A percentile compares a stretch with the other conserved stretches of the same genome.
Evolutionary conservation across 768 basidiomycete genomes (phyloP).

Genomic region (Mycena filopes): DNA sequence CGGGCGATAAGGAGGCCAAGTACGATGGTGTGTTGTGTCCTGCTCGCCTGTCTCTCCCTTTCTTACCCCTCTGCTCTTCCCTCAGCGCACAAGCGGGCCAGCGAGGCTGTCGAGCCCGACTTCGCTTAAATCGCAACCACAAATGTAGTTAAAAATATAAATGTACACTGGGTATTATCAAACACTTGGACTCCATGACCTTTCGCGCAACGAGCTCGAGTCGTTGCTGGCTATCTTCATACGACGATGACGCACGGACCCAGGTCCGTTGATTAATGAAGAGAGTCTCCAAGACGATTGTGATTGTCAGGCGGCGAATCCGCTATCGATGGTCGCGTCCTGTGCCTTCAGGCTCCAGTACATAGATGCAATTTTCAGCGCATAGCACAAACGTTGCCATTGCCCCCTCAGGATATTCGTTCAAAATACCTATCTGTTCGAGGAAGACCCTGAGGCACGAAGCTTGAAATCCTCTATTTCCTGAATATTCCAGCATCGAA

Average conservation of each 20-base stretch:
- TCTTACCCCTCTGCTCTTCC: not conserved
- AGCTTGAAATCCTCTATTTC: too few species aligned
- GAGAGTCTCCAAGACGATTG: not conserved
- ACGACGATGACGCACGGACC: not conserved
- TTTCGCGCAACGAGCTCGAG: not conserved
- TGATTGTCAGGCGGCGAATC: too few species aligned
- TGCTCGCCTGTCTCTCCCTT: not conserved
- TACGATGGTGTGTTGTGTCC: constrained; percentile 42
- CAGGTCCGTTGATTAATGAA: not conserved
- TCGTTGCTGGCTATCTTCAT: too few species aligned
- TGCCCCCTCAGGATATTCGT: too few species aligned
- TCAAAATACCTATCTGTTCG: too few species aligned
- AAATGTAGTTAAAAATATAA: constrained; percentile 9
- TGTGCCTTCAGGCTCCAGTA: too few species aligned
- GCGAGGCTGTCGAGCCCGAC: constrained; percentile 11
- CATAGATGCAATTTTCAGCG: too few species aligned
- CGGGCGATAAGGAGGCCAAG: too few species aligned
- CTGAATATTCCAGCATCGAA: too few species aligned
- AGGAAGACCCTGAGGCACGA: too few species aligned
- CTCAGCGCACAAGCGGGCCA: constrained; percentile 31
- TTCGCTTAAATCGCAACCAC: constrained; percentile 10
- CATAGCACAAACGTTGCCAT: too few species aligned
- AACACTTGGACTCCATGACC: not conserved
- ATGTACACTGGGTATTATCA: constrained; percentile 5
- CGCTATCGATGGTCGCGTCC: too few species aligned